Base-by-base conservation (phyloP, 2,329 filamentous ascomycete genomes). In the Pseudogymnoascus sp. region DNA sequence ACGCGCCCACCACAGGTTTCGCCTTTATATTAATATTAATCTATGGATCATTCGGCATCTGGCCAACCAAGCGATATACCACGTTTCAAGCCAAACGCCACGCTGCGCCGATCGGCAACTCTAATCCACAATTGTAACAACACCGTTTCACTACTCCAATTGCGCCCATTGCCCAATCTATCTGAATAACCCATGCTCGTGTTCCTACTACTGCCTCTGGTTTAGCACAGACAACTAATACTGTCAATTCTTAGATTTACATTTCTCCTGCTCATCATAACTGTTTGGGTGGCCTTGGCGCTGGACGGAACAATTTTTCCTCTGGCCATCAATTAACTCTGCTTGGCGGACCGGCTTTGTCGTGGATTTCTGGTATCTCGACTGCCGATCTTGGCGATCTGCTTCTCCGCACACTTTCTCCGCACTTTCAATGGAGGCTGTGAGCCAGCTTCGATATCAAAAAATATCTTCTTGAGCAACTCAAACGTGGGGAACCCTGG, bases 111-210 rank as follows among this genome's bases (percentile, higher is more conserved):
- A 54, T 30, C 43, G 8, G 25, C 43, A 54, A 54, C 43, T 54
- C 43, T 54, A 54, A 54, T 54, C 43, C 43, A 54, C 43, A 54
- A 54, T 54, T 54, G 43, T 54, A 18, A 54, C 43, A 33, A 54
- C 43, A 54, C 43, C 8, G 43, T 54, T 54, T 54, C 43, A 33
- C 43, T 8, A 54, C 43, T 33, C 43, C 43, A 33, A 54, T 54
- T 54, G 25, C 2, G 25, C n/a, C 25, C 43, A 33, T 33, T 54
- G 9, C 14, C 9, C 43, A 54, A 54, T 54, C 43, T 54, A 54
- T 54, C 43, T 54, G 43, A 33, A 33, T 33, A 54, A 12, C 16
- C 43, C 25, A 54, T 18, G 25, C 25, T 54, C 25, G 25, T 33
- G 43, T 54, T 54, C 43, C 25, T 33, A 12, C 4, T 8, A 12